Conservation (phyloP, 345 rosid species). For the Aegle marmelos region DNA sequence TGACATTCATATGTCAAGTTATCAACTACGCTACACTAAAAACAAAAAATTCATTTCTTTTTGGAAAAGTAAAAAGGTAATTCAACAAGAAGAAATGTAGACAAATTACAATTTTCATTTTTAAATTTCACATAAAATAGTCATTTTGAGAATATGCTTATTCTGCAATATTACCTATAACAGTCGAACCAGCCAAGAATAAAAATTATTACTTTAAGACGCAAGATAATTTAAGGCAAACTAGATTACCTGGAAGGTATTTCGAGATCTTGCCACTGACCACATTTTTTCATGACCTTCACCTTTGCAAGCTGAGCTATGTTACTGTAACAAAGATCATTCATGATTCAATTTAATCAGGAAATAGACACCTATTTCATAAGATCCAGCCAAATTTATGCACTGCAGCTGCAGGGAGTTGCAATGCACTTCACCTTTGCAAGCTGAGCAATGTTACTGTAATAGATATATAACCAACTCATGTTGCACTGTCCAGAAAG, state of each 20-base stretch:
- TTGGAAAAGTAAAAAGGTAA: not conserved
- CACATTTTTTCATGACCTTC: constrained; percentile 61
- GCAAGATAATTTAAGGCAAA: not conserved
- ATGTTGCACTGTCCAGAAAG: not conserved
- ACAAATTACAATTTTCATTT: not conserved
- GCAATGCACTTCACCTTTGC: too few relatives aligned
- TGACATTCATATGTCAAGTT: not conserved
- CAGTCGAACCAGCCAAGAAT: not conserved
- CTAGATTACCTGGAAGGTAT: constrained; percentile 56
- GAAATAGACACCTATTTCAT: not conserved
- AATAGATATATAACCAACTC: not conserved
- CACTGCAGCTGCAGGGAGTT: not conserved
- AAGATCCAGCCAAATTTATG: not conserved
- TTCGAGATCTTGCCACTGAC: constrained; percentile 68
- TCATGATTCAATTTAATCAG: constrained; percentile 4
- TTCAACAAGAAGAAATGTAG: not conserved
- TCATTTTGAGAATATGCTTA: not conserved
- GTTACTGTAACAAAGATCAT: constrained; percentile 50
- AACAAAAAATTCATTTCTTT: too few relatives aligned
- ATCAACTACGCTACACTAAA: not conserved
- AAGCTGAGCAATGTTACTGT: too few relatives aligned
- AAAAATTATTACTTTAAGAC: not conserved
- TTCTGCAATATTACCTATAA: not conserved
- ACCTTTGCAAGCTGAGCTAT: constrained; percentile 85
- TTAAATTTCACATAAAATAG: not conserved